phyloP scores from a whole-genome alignment of 345 rosid genomes.

The Rhodomyrtus tomentosa region DNA sequence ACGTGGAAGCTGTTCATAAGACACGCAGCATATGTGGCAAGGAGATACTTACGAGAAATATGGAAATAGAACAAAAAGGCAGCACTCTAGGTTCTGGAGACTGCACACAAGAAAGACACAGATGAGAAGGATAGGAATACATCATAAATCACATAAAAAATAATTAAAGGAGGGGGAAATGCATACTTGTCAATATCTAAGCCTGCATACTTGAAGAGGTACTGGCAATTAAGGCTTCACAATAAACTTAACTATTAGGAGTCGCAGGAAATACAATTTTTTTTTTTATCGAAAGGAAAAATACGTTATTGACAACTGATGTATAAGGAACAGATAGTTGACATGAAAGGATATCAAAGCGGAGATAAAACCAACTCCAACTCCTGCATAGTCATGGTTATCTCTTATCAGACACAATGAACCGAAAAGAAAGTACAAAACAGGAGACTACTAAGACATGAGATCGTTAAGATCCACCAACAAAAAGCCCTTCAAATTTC shows the following conservation, averaged over 20 bases:
- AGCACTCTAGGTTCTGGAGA: constrained; percentile 96
- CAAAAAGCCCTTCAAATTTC: neutral
- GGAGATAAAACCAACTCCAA: constrained; percentile 93
- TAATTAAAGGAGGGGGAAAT: neutral
- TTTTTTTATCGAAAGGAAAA: no score
- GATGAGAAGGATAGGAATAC: neutral
- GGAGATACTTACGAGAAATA: constrained; percentile 14
- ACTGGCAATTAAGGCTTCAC: constrained; percentile 62
- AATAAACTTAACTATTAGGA: constrained; percentile 1
- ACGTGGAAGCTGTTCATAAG: neutral
- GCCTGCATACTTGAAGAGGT: constrained; percentile 99
- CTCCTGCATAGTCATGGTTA: constrained; percentile 41
- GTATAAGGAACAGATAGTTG: neutral
- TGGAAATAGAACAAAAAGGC: constrained; percentile 95
- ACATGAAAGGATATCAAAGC: constrained; percentile 83
- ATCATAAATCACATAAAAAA: neutral
- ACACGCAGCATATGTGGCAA: neutral
- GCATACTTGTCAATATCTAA: constrained; percentile 97
- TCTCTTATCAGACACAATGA: neutral
- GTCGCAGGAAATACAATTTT: neutral
- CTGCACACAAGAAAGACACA: constrained; percentile 25
- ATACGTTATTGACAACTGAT: neutral
- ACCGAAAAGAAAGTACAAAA: neutral
- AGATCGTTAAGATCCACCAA: neutral
- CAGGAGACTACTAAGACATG: neutral